Percentiles rank a stretch among this genome's conserved stretches.
These are phyloP conservation scores for Kodamaea kaohsiungensis DNA, from an alignment of 805 yeast genomes.

Conservation along the genomic window DNA sequence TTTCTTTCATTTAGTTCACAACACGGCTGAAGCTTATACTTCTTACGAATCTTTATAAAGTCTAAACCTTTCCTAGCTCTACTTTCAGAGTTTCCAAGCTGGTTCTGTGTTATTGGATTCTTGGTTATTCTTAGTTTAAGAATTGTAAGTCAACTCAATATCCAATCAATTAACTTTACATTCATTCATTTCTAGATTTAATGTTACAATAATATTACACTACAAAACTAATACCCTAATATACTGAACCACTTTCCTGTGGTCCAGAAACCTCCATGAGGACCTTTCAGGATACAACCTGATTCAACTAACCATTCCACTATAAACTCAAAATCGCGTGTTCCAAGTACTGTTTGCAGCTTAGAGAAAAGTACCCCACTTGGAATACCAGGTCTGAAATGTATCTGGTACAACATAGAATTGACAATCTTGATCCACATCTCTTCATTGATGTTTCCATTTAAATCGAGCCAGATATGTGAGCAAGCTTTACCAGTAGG, in stretches of 20 bases:
- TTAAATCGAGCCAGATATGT: conserved; percentile 68
- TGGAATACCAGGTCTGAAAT: conserved; percentile 40
- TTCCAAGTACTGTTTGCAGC: conserved; percentile 31
- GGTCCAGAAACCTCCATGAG: conserved; percentile 44
- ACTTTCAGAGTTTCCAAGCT: no score
- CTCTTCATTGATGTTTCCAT: conserved; percentile 55
- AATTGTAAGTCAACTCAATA: no score
- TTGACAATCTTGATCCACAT: conserved; percentile 63
- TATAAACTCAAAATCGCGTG: conserved; percentile 28
- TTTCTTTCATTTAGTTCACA: no score
- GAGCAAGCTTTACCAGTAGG: conserved; percentile 66
- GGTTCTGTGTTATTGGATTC: no score
- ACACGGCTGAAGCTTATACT: no score
- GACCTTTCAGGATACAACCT: conserved; percentile 33
- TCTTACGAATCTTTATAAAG: no score
- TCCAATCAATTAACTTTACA: no score
- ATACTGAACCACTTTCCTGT: conserved; percentile 47
- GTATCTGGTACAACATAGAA: conserved; percentile 39
- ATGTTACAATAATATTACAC: not conserved
- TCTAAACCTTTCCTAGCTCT: no score
- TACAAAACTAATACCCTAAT: conserved; percentile 25
- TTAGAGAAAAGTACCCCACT: conserved; percentile 21
- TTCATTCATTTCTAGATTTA: no score
- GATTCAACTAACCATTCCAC: conserved; percentile 44
- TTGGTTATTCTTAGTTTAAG: no score